Conservation (phyloP, 306 rosid genomes). For the Vigna hirtella region DNA sequence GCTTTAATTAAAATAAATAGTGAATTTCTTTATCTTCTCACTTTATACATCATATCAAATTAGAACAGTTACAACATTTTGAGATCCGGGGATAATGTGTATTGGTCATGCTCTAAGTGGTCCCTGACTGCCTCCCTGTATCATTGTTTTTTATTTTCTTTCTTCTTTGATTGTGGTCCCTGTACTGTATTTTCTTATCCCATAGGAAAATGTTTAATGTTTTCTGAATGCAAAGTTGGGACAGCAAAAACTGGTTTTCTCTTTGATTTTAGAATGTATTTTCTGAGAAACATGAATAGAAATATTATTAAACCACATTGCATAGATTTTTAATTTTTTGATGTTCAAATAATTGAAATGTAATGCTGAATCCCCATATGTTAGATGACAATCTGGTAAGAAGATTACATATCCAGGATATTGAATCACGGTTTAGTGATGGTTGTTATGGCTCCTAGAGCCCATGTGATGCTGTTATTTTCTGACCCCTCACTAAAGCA, state of each 20-base stretch:
- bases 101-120: constrained; percentile 43
- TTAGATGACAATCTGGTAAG: constrained; percentile 18
- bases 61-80: not conserved
- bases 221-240: not conserved
- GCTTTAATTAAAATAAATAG: not conserved
- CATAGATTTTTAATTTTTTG: not conserved
- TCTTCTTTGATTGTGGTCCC: constrained; percentile 35
- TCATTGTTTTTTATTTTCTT: not conserved
- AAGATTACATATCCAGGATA: not conserved
- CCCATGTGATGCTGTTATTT: constrained; percentile 55
- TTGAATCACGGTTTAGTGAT: constrained; percentile 17
- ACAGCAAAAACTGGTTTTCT: not conserved
- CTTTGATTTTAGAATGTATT: not conserved
- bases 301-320: not conserved
- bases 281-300: not conserved
- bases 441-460: constrained; percentile 16
- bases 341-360: not conserved
- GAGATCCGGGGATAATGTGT: not conserved
- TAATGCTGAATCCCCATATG: not conserved
- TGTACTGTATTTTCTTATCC: constrained; percentile 11
- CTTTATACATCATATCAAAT: not conserved
- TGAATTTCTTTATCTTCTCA: not conserved
- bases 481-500: constrained; percentile 47
- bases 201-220: not conserved
- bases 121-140: constrained; percentile 8